These are phyloP conservation scores for Chlamydomonas urium DNA, from an alignment of 139 green algal genomes.

Conservation along the genomic window DNA sequence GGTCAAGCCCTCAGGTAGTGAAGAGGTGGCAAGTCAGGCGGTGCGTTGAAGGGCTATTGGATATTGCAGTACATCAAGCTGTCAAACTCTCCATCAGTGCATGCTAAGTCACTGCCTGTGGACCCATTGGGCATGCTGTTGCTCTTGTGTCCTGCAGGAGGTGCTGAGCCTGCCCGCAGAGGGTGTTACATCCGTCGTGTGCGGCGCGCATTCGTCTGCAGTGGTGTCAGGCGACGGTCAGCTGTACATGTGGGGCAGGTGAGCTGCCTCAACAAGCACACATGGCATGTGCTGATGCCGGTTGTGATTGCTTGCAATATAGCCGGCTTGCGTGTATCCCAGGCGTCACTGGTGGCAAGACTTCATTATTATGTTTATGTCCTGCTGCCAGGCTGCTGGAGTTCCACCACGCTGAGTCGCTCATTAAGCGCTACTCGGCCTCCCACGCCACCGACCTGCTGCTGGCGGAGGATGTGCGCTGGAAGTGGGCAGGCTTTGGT, in stretches of 20 bases:
- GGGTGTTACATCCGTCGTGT: slow-evolving; percentile 23
- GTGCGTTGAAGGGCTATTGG: neutral
- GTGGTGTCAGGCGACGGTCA: slow-evolving; percentile 43
- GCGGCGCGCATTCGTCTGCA: slow-evolving; percentile 44
- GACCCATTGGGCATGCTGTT: too few species aligned
- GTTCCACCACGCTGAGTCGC: slow-evolving; percentile 22
- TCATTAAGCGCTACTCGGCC: slow-evolving; percentile 15
- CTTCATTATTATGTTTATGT: too few species aligned
- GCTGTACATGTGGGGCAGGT: slow-evolving; percentile 62
- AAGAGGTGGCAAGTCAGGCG: neutral
- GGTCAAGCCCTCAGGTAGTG: slow-evolving; percentile 6
- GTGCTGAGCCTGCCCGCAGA: slow-evolving; percentile 33
- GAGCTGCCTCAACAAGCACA: too few species aligned
- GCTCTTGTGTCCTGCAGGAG: slow-evolving; percentile 15
- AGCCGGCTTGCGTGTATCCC: too few species aligned
- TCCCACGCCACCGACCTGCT: slow-evolving; percentile 6
- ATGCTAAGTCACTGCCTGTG: too few species aligned
- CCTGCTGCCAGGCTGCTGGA: slow-evolving; percentile 55
- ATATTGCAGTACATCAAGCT: too few species aligned
- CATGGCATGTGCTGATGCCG: too few species aligned
- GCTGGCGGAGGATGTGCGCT: slow-evolving; percentile 22
- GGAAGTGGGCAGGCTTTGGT: slow-evolving; percentile 42
- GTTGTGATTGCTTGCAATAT: too few species aligned
- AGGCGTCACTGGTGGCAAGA: too few species aligned
- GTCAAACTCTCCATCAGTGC: too few species aligned